A percentile compares a stretch with the other conserved stretches of the same genome.
phyloP scores from a whole-genome alignment of 768 basidiomycete genomes.

The Termitomyces sp. region DNA sequence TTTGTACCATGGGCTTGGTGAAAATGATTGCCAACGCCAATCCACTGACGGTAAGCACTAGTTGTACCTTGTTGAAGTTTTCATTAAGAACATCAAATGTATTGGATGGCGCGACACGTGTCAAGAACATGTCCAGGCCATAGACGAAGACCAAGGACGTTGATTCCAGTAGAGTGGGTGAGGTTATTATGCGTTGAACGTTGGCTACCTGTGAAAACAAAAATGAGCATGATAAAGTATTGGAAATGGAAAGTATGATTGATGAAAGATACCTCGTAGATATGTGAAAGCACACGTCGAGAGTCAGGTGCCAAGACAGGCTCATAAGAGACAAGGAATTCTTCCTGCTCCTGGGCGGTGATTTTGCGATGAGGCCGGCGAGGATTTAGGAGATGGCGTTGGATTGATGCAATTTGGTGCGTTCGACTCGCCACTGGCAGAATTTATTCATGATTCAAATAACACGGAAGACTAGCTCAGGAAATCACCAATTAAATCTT shows the following conservation, averaged over 20 bases:
- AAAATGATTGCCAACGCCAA: conserved; percentile 74
- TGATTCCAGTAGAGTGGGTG: conserved; percentile 86
- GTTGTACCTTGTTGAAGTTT: conserved; percentile 89
- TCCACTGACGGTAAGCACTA: conserved; percentile 76
- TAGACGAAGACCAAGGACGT: conserved; percentile 85
- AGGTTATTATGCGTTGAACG: conserved; percentile 64
- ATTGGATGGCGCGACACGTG: conserved; percentile 78
- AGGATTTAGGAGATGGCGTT: conserved; percentile 74
- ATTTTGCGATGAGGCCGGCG: conserved; percentile 75
- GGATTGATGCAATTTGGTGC: conserved; percentile 71
- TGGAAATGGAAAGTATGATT: neutral
- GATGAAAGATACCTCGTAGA: conserved; percentile 34
- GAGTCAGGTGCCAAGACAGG: conserved; percentile 72
- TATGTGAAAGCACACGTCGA: conserved; percentile 45
- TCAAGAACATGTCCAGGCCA: conserved; percentile 88
- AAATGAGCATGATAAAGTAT: neutral
- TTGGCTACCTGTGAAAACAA: conserved; percentile 54
- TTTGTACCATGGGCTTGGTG: conserved; percentile 75
- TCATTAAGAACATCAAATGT: conserved; percentile 93
- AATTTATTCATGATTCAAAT: neutral
- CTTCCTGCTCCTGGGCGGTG: conserved; percentile 77
- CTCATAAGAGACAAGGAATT: conserved; percentile 83
- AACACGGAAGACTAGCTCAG: neutral
- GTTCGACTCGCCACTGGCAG: conserved; percentile 69
- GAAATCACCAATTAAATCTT: conserved; percentile 75